phyloP scores from a whole-genome alignment of 2,329 filamentous ascomycete genomes.

The Hyphodiscus sp. region DNA sequence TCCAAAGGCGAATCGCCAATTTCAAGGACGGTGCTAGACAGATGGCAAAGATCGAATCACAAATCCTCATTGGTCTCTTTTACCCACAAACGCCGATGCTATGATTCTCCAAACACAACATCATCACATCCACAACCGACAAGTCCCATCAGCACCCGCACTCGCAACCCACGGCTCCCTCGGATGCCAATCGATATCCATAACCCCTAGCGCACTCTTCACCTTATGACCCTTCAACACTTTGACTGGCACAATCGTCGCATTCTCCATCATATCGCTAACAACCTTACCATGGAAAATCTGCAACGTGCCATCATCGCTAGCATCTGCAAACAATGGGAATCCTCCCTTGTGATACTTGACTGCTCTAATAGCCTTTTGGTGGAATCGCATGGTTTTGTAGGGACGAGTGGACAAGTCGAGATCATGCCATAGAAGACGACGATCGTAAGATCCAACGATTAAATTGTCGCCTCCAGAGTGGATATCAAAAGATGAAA shows the following conservation, averaged over 20 bases:
- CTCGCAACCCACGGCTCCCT: conserved; percentile 90
- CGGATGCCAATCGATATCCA: conserved; percentile 96
- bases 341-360: conserved; percentile 73
- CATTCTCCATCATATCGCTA: conserved; percentile 90
- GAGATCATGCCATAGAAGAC: conserved; percentile 93
- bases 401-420: conserved; percentile 87
- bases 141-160: conserved; percentile 84
- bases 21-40: background rate
- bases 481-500: conserved; percentile 89
- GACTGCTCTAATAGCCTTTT: conserved; percentile 83
- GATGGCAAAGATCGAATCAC: background rate
- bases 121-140: conserved; percentile 72
- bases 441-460: conserved; percentile 88
- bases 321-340: conserved; percentile 89
- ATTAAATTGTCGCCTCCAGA: conserved; percentile 90
- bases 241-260: conserved; percentile 93
- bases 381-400: conserved; percentile 94
- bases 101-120: conserved; percentile 1
- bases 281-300: conserved; percentile 97
- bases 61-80: conserved; percentile 3
- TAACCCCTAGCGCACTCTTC: conserved; percentile 76
- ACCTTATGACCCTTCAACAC: conserved; percentile 87
- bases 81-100: conserved; percentile 19
- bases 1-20: too few species aligned
- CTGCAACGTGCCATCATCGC: conserved; percentile 89